Conservation (phyloP, 208 protist genomes). For the Novymonas esmeraldas region DNA sequence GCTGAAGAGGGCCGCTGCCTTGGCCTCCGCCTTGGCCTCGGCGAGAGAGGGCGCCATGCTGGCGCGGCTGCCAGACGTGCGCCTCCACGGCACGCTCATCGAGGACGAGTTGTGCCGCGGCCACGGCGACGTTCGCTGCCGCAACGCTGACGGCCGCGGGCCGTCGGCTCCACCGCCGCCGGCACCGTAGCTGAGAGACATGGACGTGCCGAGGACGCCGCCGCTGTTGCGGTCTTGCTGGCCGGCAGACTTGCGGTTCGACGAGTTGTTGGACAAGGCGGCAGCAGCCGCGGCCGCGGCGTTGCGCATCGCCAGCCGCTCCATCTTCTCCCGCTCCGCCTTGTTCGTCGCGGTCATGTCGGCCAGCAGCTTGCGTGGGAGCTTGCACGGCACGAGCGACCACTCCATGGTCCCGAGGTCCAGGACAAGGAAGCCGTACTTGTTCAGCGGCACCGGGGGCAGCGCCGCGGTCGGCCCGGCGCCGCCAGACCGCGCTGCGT, state of each 20-base stretch:
- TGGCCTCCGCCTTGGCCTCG: background rate
- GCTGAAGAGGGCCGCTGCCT: slow-evolving; percentile 18
- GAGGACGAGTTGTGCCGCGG: background rate
- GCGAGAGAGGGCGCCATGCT: background rate
- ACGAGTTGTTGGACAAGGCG: no score
- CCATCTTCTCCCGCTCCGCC: slow-evolving; percentile 21
- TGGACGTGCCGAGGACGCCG: slow-evolving; percentile 8
- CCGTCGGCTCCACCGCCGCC: background rate
- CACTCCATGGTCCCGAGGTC: slow-evolving; percentile 70
- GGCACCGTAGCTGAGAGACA: background rate
- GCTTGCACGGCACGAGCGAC: slow-evolving; percentile 68
- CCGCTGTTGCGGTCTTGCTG: background rate
- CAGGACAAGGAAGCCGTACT: slow-evolving; percentile 78
- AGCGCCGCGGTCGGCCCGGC: background rate
- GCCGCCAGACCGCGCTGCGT: background rate
- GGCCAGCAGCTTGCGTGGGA: slow-evolving; percentile 46
- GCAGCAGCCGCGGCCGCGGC: background rate
- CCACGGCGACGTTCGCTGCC: no score
- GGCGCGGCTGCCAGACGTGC: background rate
- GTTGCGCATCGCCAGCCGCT: slow-evolving; percentile 4
- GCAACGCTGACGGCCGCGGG: background rate
- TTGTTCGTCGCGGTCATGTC: slow-evolving; percentile 39
- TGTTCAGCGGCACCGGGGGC: slow-evolving; percentile 15
- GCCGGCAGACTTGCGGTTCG: background rate
- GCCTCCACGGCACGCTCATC: slow-evolving; percentile 1